Conservation (phyloP, 306 rosid genomes). For the Lathyrus aphaca region DNA sequence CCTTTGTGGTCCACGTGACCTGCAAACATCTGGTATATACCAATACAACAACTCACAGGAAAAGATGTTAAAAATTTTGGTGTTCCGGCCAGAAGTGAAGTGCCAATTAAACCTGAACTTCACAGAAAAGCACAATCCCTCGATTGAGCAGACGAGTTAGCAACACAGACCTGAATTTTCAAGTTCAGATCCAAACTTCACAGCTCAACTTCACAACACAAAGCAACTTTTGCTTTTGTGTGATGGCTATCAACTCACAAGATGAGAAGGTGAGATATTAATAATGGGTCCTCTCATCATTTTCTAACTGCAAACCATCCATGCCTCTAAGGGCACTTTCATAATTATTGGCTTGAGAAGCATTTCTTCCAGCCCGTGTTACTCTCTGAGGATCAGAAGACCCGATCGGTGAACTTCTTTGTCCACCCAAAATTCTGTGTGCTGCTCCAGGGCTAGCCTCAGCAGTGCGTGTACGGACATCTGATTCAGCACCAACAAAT, state of each 20-base stretch:
- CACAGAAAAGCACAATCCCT: constrained; percentile 46
- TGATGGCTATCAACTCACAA: constrained; percentile 47
- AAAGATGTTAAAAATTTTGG: constrained; percentile 37
- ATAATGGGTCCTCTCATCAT: constrained; percentile 69
- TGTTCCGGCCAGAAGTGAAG: constrained; percentile 44
- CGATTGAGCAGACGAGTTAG: constrained; percentile 45
- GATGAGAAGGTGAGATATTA: constrained; percentile 40
- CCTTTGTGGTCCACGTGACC: constrained; percentile 35
- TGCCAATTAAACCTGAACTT: constrained; percentile 47
- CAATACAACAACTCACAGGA: constrained; percentile 45
- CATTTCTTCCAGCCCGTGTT: constrained; percentile 56
- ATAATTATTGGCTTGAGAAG: constrained; percentile 66
- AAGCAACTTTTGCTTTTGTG: constrained; percentile 49
- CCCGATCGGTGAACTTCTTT: constrained; percentile 68
- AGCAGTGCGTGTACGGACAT: constrained; percentile 61
- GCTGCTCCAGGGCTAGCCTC: constrained; percentile 80
- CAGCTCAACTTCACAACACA: constrained; percentile 47
- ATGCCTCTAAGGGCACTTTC: constrained; percentile 80
- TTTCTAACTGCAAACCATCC: constrained; percentile 79
- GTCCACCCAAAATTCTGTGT: constrained; percentile 66
- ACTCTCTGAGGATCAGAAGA: constrained; percentile 69
- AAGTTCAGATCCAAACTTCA: constrained; percentile 42
- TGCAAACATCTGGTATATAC: constrained; percentile 45
- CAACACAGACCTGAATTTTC: constrained; percentile 49
- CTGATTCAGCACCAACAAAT: constrained; percentile 71